phyloP scores from a whole-genome alignment of 352 stramenopile genomes.

The Plasmopara muralis region DNA sequence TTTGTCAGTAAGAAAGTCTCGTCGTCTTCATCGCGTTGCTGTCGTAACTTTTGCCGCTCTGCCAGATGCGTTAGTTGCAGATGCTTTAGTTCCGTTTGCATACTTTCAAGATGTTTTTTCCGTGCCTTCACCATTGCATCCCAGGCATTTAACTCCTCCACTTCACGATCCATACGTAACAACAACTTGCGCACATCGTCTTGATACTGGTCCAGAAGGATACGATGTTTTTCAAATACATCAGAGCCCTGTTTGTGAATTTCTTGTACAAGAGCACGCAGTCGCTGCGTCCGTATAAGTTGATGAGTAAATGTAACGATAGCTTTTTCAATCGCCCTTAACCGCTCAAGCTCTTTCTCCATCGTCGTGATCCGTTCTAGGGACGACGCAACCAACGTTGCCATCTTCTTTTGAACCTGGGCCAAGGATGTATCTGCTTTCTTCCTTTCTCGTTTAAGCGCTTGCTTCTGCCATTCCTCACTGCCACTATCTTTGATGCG shows the following conservation, averaged over 20 bases:
- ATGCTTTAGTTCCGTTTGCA: slow-evolving; percentile 49
- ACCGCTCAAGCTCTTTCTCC: slow-evolving; percentile 51
- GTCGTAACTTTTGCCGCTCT: slow-evolving; percentile 49
- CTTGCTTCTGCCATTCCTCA: slow-evolving; percentile 80
- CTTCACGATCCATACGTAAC: slow-evolving; percentile 39
- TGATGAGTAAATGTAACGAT: slow-evolving; percentile 78
- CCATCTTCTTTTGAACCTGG: slow-evolving; percentile 46
- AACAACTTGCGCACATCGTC: slow-evolving; percentile 55
- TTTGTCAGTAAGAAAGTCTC: slow-evolving; percentile 57
- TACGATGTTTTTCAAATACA: slow-evolving; percentile 31
- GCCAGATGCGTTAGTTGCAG: slow-evolving; percentile 57
- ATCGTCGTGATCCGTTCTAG: slow-evolving; percentile 54
- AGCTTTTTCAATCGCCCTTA: slow-evolving; percentile 56
- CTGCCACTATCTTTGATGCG: slow-evolving; percentile 61
- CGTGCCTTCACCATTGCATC: slow-evolving; percentile 58
- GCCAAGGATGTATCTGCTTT: slow-evolving; percentile 61
- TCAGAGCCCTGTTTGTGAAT: slow-evolving; percentile 35
- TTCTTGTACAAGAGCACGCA: slow-evolving; percentile 35
- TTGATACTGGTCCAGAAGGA: slow-evolving; percentile 49
- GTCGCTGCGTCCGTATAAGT: slow-evolving; percentile 40
- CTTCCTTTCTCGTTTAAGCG: slow-evolving; percentile 75
- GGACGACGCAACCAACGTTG: slow-evolving; percentile 34
- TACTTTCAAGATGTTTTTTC: slow-evolving; percentile 44
- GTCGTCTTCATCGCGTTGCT: slow-evolving; percentile 59
- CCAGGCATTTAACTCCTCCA: slow-evolving; percentile 55